Conservation (phyloP, 768 basidiomycete species). For the Daedaleopsis sinensis region DNA sequence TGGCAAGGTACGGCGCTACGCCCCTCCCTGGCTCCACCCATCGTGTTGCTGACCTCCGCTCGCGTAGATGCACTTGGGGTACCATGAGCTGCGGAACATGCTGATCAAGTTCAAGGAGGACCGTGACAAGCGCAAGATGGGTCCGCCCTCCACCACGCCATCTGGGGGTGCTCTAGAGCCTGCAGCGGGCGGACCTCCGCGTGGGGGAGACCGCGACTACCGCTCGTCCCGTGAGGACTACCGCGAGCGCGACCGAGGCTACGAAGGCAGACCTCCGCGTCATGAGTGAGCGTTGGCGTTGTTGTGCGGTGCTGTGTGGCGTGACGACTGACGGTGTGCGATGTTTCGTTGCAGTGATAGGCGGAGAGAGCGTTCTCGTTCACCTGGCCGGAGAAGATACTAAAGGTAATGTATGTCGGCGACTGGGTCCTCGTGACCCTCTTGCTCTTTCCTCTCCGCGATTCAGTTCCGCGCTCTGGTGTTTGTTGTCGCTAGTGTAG, state of each 20-base stretch:
- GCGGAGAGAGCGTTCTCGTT: constrained; percentile 34
- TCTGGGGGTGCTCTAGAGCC: constrained; percentile 36
- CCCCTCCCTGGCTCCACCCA: background rate
- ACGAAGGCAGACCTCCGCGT: constrained; percentile 67
- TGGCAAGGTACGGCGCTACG: constrained; percentile 78
- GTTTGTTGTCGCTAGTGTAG: constrained; percentile 18
- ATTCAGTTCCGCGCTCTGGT: background rate
- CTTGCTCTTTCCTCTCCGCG: constrained; percentile 1
- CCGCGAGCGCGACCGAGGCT: constrained; percentile 61
- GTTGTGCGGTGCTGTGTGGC: background rate
- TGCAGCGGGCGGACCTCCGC: constrained; percentile 43
- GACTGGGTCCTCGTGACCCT: background rate
- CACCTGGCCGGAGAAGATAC: constrained; percentile 33
- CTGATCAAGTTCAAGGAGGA: constrained; percentile 89
- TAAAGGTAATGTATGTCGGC: constrained; percentile 10
- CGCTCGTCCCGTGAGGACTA: constrained; percentile 64
- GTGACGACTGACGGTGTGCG: constrained; percentile 9
- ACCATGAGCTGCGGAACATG: constrained; percentile 97
- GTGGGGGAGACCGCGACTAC: constrained; percentile 52
- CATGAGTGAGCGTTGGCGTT: constrained; percentile 61
- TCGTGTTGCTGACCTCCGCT: background rate
- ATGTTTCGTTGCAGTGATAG: constrained; percentile 24
- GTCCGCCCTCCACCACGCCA: constrained; percentile 44
- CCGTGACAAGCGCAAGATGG: constrained; percentile 74
- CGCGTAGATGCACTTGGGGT: constrained; percentile 94